A percentile compares a stretch with the other conserved stretches of the same genome.
phyloP scores from a whole-genome alignment of 345 rosid species.

The Salix koriyanagi region DNA sequence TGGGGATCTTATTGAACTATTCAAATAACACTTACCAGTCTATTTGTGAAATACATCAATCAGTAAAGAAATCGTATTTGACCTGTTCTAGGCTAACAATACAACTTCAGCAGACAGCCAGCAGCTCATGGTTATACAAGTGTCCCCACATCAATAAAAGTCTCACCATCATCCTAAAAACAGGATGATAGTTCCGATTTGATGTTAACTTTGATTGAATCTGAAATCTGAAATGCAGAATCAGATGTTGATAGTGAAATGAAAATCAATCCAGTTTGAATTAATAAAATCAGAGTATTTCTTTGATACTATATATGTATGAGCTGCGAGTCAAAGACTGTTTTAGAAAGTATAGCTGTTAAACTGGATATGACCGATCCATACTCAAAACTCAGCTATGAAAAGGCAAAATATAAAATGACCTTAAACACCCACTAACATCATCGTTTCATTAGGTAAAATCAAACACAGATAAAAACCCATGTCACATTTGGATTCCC shows the following conservation, averaged over 20 bases:
- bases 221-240: neutral
- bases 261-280: neutral
- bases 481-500: neutral
- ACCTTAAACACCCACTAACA: neutral
- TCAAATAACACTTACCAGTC: neutral
- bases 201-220: neutral
- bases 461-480: neutral
- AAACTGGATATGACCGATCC: neutral
- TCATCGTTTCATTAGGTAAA: neutral
- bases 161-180: neutral
- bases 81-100: neutral
- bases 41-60: neutral
- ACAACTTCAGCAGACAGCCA: neutral
- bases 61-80: neutral
- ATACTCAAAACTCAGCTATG: neutral
- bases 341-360: neutral
- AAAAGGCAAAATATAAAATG: neutral
- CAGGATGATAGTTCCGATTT: neutral
- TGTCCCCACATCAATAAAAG: neutral
- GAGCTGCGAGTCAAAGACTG: neutral
- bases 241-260: neutral
- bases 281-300: neutral
- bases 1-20: neutral
- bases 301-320: neutral
- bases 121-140: neutral